These are phyloP conservation scores for Claviceps monticola DNA, from an alignment of 2,329 filamentous ascomycete species.

Conservation along the genomic window DNA sequence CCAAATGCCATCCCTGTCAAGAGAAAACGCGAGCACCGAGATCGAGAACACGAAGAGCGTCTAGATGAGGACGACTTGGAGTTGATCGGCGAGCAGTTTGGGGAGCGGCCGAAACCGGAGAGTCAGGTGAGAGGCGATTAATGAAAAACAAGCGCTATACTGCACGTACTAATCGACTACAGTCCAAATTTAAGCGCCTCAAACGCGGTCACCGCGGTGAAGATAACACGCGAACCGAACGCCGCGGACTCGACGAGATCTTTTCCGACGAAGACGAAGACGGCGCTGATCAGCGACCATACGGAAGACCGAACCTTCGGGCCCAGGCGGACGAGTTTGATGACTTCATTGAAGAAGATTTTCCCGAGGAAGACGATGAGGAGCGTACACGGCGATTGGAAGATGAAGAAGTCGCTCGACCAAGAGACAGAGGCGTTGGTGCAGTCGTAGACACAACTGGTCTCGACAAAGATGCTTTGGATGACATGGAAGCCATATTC, in stretches of 20 bases:
- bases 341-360: constrained; percentile 95
- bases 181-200: constrained; percentile 91
- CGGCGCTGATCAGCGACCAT: constrained; percentile 39
- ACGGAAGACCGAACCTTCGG: constrained; percentile 40
- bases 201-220: constrained; percentile 81
- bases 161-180: neutral
- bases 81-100: constrained; percentile 73
- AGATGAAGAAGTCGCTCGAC: constrained; percentile 77
- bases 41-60: constrained; percentile 74
- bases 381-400: constrained; percentile 63
- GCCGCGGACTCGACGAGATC: constrained; percentile 74
- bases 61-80: constrained; percentile 95
- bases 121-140: constrained; percentile 44
- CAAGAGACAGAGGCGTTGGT: constrained; percentile 55
- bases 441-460: constrained; percentile 67
- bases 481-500: constrained; percentile 94
- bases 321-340: constrained; percentile 67
- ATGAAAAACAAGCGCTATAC: neutral
- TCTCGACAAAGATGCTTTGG: constrained; percentile 80
- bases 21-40: constrained; percentile 61
- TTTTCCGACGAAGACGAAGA: constrained; percentile 92
- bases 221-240: constrained; percentile 47
- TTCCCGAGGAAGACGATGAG: constrained; percentile 76
- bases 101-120: constrained; percentile 45
- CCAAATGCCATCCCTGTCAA: constrained; percentile 43